Percentiles rank a stretch among this genome's conserved stretches.
These are phyloP conservation scores for Boletus rufocinnamomeus DNA, from an alignment of 768 basidiomycete genomes.

Conservation along the genomic window DNA sequence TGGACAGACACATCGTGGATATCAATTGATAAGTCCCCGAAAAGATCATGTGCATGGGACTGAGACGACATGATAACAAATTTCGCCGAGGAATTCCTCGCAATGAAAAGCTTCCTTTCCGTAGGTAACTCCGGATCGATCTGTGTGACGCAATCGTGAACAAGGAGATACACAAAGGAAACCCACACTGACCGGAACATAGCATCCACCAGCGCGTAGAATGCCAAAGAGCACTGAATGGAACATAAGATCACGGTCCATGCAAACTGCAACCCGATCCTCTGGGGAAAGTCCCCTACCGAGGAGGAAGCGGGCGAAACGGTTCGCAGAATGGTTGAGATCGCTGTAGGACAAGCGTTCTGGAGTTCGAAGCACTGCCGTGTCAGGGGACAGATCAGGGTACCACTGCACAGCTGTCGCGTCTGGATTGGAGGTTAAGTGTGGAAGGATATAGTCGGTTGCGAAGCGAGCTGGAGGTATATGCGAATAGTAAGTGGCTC, in stretches of 20 bases:
- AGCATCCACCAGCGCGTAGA: slow-evolving; percentile 51
- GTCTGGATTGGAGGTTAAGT: slow-evolving; percentile 17
- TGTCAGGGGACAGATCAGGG: slow-evolving; percentile 10
- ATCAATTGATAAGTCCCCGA: slow-evolving; percentile 25
- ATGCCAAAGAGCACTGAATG: slow-evolving; percentile 46
- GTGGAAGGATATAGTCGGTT: slow-evolving; percentile 27
- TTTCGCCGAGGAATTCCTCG: slow-evolving; percentile 41
- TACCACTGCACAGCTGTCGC: slow-evolving; percentile 28
- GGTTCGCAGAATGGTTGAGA: slow-evolving; percentile 40
- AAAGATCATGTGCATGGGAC: slow-evolving; percentile 6
- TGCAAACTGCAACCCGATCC: slow-evolving; percentile 48
- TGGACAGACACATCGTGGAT: slow-evolving; percentile 25
- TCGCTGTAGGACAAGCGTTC: slow-evolving; percentile 35
- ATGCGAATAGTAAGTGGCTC: slow-evolving; percentile 16
- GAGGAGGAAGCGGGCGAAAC: slow-evolving; percentile 45
- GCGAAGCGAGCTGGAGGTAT: slow-evolving; percentile 23
- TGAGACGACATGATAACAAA: slow-evolving; percentile 42
- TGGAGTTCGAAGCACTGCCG: not conserved
- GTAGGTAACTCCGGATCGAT: slow-evolving; percentile 52
- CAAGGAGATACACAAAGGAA: slow-evolving; percentile 12
- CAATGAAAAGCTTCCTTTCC: slow-evolving; percentile 49
- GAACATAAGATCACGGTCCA: slow-evolving; percentile 43
- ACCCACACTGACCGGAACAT: slow-evolving; percentile 45
- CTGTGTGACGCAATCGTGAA: slow-evolving; percentile 28
- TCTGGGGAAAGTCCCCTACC: slow-evolving; percentile 37